Percentiles rank a stretch among this genome's conserved stretches.
phyloP scores from a whole-genome alignment of 441 rosid species.

The Metrosideros polymorpha region DNA sequence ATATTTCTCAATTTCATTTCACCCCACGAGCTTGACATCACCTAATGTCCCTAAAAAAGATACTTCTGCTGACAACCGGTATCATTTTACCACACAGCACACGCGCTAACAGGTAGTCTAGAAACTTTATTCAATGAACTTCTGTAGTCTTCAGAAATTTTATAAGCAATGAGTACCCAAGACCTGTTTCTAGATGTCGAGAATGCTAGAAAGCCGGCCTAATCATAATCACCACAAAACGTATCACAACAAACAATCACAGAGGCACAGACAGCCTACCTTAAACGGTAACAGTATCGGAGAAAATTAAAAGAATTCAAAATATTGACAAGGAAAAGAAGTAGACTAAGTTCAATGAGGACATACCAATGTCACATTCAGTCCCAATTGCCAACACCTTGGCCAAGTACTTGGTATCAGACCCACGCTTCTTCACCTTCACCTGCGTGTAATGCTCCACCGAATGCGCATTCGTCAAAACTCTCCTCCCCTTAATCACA shows the following conservation, averaged over 20 bases:
- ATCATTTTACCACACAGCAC: not conserved
- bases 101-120: not conserved
- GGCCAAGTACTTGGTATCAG: conserved; percentile 79
- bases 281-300: not conserved
- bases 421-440: conserved; percentile 82
- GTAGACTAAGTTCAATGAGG: not conserved
- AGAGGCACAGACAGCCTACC: not conserved
- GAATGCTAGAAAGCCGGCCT: not conserved
- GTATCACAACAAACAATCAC: not conserved
- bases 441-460: conserved; percentile 89
- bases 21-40: not conserved
- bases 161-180: not conserved
- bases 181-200: not conserved
- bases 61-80: not conserved
- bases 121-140: not conserved
- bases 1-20: not conserved
- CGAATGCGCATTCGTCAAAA: conserved; percentile 81
- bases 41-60: not conserved
- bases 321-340: not conserved
- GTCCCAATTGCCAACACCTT: conserved; percentile 82
- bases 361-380: conserved; percentile 83
- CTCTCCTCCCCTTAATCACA: conserved; percentile 61
- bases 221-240: not conserved
- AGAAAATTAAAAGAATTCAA: not conserved
- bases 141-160: not conserved